Evolutionary conservation across 768 basidiomycete species (phyloP), one percentile per base, ranked within the genome.

Genomic region (Leccinum subgranulosum): DNA sequence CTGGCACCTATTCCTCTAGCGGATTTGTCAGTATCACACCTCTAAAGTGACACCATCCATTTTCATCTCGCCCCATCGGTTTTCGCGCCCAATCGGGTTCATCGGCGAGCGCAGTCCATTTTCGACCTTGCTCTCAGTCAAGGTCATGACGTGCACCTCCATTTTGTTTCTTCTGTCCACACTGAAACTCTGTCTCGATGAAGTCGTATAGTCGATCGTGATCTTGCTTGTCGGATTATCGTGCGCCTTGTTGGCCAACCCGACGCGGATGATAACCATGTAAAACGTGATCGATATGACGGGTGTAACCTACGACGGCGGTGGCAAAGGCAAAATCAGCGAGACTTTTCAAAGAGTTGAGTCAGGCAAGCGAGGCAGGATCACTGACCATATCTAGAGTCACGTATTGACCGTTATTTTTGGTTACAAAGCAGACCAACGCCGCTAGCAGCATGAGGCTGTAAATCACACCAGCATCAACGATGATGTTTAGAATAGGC

Each of bases 201-300:
- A 43, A n/a, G 15, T 1, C 43, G 43, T 0, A 28, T n/a, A 14
- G 31, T 21, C 50, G 11, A 48, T 3, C 6, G 46, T 23, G 53
- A 47, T n/a, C 11, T 29, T 46, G 10, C 34, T n/a, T 7, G 10
- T 6, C 14, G 31, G 51, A 25, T 17, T 46, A 2, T 34, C 31
- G 51, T 47, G 56, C 9, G 39, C 39, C 39, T 9, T n/a, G 34
- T 39, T 51, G 19, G 57, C 48, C 31, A 70, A 15, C 0, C 70
- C 74, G 39, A 76, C 65, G 31, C 76, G 77, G 23, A 78, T 68
- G 34, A 77, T 76, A 47, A 78, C 73, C 75, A 77, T 73, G 61
- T 75, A 75, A 64, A 76, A 78, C 4, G 73, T 71, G 65, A 78
- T 77, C 6, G 71, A 74, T 53, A 77, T 77, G 54, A 76, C 73